phyloP scores from a whole-genome alignment of 768 basidiomycete genomes.

The Crassisporium funariophilum region DNA sequence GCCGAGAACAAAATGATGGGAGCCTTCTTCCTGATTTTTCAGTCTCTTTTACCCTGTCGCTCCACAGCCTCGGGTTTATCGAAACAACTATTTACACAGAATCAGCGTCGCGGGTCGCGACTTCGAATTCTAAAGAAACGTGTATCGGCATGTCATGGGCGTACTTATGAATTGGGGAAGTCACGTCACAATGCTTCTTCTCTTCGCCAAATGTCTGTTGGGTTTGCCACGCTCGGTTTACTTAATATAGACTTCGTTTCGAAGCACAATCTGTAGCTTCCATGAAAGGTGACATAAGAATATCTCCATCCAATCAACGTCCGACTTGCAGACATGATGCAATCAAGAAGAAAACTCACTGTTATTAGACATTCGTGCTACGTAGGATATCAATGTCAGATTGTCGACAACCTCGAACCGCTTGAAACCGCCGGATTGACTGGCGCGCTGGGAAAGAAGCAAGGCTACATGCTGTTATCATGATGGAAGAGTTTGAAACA shows the following conservation, averaged over 20 bases:
- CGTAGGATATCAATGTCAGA: no score
- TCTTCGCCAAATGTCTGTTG: conserved; percentile 17
- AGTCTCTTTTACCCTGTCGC: conserved; percentile 3
- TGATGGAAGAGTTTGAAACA: neutral
- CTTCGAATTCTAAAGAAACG: conserved; percentile 14
- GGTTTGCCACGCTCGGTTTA: conserved; percentile 9
- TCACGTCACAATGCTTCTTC: conserved; percentile 19
- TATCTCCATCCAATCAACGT: conserved; percentile 6
- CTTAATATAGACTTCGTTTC: conserved; percentile 14
- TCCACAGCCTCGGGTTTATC: neutral
- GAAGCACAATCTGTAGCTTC: conserved; percentile 11
- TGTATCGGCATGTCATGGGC: conserved; percentile 15
- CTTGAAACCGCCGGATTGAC: neutral
- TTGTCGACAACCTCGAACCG: neutral
- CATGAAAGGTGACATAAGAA: conserved; percentile 13
- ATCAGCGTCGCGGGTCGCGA: conserved; percentile 10
- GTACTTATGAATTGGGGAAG: conserved; percentile 4
- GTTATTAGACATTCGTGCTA: no score
- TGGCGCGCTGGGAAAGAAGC: neutral
- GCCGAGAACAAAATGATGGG: conserved; percentile 7
- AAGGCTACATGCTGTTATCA: neutral
- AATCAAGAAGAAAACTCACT: conserved; percentile 12
- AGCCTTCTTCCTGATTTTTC: neutral
- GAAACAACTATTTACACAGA: conserved; percentile 3
- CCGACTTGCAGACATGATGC: conserved; percentile 5